These are phyloP conservation scores for Cutaneotrichosporon spelunceum DNA, from an alignment of 1,284 basidiomycete species.

Conservation along the genomic window DNA sequence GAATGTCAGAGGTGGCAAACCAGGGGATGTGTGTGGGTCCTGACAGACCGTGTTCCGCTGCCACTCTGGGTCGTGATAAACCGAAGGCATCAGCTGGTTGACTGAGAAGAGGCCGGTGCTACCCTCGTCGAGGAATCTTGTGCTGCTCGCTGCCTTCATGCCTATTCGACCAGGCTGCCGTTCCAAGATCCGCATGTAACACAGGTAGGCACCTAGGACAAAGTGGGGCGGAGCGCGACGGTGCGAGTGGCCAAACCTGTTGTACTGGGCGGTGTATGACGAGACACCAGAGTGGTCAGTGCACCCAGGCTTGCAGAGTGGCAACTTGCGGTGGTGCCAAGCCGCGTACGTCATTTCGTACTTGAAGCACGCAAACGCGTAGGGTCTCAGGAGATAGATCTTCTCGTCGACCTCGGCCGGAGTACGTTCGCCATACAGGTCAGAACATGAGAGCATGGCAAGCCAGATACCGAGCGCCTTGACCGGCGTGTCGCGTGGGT, in stretches of 20 bases:
- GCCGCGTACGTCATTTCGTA: conserved; percentile 54
- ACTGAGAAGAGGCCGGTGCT: conserved; percentile 28
- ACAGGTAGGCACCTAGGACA: conserved; percentile 35
- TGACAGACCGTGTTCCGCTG: conserved; percentile 51
- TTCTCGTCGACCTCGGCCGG: conserved; percentile 54
- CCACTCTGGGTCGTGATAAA: conserved; percentile 51
- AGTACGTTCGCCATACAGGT: conserved; percentile 39
- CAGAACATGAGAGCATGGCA: conserved; percentile 36
- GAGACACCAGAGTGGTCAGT: conserved; percentile 26
- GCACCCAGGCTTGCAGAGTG: conserved; percentile 36
- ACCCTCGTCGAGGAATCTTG: conserved; percentile 22
- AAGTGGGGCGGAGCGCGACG: conserved; percentile 41
- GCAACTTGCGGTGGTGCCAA: conserved; percentile 51
- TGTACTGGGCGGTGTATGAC: conserved; percentile 36
- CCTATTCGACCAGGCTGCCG: conserved; percentile 40
- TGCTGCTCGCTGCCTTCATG: conserved; percentile 28
- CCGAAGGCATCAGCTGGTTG: conserved; percentile 40
- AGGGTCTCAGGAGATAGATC: conserved; percentile 56
- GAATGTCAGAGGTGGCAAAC: conserved; percentile 51
- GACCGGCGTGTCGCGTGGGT: conserved; percentile 46
- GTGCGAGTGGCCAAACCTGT: conserved; percentile 46
- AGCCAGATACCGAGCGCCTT: conserved; percentile 44
- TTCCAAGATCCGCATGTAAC: conserved; percentile 42
- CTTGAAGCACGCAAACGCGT: conserved; percentile 55
- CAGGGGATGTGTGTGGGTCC: conserved; percentile 51